Conservation (phyloP, 257 asterid genomes). For the Rubia yunnanensis region DNA sequence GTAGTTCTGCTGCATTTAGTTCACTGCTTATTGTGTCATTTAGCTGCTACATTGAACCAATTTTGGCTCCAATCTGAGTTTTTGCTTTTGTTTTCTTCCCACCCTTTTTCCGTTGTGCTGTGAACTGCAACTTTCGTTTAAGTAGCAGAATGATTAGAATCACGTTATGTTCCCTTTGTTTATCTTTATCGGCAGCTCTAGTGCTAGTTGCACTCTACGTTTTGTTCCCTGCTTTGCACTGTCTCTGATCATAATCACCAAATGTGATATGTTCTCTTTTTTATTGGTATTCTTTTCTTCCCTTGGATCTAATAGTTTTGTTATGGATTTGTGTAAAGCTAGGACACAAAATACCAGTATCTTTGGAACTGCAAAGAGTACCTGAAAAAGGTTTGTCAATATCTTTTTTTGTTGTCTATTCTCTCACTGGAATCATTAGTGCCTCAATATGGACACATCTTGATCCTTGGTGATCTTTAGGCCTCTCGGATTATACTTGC, state of each 20-base stretch:
- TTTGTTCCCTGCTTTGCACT: neutral
- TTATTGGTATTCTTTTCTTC: conserved; percentile 12
- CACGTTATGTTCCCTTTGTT: neutral
- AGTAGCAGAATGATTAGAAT: neutral
- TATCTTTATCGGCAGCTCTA: neutral
- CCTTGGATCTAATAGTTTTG: conserved; percentile 33
- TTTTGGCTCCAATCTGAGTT: neutral
- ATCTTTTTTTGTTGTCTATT: conserved; percentile 5
- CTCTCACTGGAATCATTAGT: neutral
- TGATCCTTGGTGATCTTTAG: conserved; percentile 27
- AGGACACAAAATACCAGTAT: conserved; percentile 86
- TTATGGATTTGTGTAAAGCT: conserved; percentile 45
- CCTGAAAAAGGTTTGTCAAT: conserved; percentile 49
- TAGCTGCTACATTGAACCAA: neutral
- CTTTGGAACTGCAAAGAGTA: conserved; percentile 96
- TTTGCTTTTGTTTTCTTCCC: neutral
- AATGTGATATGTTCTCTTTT: neutral
- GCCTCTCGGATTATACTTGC: conserved; percentile 97
- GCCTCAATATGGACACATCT: conserved; percentile 1
- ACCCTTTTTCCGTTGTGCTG: neutral
- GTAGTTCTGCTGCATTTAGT: neutral
- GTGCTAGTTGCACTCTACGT: neutral
- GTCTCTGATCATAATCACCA: neutral
- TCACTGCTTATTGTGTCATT: neutral
- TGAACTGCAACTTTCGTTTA: neutral